A percentile compares a stretch with the other conserved stretches of the same genome.
Conservation (phyloP, 495 filamentous ascomycete species). For the Neurospora sp. region DNA sequence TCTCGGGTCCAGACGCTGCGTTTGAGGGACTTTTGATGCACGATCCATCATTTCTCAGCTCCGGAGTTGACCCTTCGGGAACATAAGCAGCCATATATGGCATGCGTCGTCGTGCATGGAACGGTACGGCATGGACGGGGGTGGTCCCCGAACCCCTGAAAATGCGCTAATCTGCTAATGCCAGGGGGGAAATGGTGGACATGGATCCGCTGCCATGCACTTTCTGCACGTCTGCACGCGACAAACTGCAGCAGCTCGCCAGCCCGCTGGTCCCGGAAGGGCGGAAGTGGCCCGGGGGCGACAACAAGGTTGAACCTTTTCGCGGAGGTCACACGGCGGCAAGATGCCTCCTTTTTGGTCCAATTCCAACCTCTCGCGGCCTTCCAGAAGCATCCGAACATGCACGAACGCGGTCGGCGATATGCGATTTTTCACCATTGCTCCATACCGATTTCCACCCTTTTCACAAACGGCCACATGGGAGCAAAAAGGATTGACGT, state of each 20-base stretch:
- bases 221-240: constrained; percentile 5
- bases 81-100: not conserved
- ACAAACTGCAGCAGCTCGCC: constrained; percentile 9
- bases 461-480: not conserved
- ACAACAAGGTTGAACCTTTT: not conserved
- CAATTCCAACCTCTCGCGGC: constrained; percentile 9
- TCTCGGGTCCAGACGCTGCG: not conserved
- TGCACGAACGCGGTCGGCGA: not conserved
- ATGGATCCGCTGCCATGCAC: constrained; percentile 4
- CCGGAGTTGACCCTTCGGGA: not conserved
- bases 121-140: not conserved
- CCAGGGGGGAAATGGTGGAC: not conserved
- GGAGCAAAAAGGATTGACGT: not conserved
- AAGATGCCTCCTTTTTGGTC: constrained; percentile 4
- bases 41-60: not conserved
- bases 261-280: constrained; percentile 15
- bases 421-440: not conserved
- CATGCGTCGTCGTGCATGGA: constrained; percentile 2
- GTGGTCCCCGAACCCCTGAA: not conserved
- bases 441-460: not conserved
- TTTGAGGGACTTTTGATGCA: not conserved
- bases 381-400: not conserved
- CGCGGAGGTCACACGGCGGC: constrained; percentile 18
- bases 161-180: not conserved
- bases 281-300: not conserved